Conservation (phyloP, 306 rosid species). For the Vicia villosa region DNA sequence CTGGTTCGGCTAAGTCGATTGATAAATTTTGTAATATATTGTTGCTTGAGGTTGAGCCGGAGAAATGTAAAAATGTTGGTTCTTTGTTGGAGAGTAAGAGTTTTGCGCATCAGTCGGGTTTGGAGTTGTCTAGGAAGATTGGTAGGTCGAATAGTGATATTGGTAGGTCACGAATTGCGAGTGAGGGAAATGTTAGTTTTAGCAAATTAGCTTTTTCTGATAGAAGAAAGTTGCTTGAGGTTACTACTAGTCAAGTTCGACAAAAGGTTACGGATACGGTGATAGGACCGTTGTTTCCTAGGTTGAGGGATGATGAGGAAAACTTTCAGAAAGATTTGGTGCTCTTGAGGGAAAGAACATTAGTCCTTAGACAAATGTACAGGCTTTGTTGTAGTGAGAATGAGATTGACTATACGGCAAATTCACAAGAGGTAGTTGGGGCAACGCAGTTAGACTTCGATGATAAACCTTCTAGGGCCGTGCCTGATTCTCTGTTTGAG, state of each 20-base stretch:
- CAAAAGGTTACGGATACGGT: conserved; percentile 52
- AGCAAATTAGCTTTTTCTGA: conserved; percentile 68
- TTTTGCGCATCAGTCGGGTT: conserved; percentile 44
- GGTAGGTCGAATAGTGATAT: conserved; percentile 58
- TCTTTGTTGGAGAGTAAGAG: conserved; percentile 61
- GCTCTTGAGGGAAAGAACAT: conserved; percentile 63
- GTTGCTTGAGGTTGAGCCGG: conserved; percentile 86
- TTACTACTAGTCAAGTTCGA: conserved; percentile 62
- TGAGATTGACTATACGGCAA: conserved; percentile 35
- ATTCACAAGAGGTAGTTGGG: conserved; percentile 49
- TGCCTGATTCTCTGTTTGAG: conserved; percentile 39
- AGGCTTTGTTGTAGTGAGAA: conserved; percentile 47
- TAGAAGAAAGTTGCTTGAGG: conserved; percentile 79
- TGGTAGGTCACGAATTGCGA: conserved; percentile 49
- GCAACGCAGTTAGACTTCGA: conserved; percentile 49
- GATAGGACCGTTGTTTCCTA: conserved; percentile 75
- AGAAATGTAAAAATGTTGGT: conserved; percentile 27
- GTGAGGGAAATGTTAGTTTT: conserved; percentile 54
- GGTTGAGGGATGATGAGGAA: conserved; percentile 60
- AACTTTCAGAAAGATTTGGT: conserved; percentile 58
- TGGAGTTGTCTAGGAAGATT: conserved; percentile 56
- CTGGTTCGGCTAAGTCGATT: conserved; percentile 63
- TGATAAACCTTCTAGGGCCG: conserved; percentile 47
- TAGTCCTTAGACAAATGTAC: conserved; percentile 52
- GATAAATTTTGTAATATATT: conserved; percentile 71